Evolutionary conservation across 768 basidiomycete genomes (phyloP).

Genomic region (Imleria badia): DNA sequence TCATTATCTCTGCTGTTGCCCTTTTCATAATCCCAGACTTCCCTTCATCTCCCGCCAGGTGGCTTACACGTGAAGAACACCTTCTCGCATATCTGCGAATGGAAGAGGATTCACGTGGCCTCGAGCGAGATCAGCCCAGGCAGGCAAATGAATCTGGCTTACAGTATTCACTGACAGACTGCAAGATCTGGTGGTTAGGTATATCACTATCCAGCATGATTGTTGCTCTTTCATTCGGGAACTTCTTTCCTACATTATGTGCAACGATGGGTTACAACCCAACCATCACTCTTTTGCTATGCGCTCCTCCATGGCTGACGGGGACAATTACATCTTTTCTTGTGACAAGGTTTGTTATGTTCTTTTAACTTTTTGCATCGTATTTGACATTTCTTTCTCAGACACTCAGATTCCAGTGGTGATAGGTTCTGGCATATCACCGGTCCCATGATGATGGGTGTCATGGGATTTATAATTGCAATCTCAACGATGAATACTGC

Average conservation of each 20-base stretch:
- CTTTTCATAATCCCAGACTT: conserved; percentile 73
- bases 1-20: conserved; percentile 48
- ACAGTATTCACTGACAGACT: conserved; percentile 59
- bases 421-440: conserved; percentile 76
- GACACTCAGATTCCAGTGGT: conserved; percentile 68
- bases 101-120: conserved; percentile 58
- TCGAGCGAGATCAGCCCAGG: conserved; percentile 46
- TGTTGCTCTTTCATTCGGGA: conserved; percentile 68
- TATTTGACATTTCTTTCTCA: conserved; percentile 20
- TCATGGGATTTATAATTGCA: conserved; percentile 65
- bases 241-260: conserved; percentile 75
- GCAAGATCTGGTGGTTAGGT: conserved; percentile 82
- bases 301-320: conserved; percentile 73
- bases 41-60: conserved; percentile 54
- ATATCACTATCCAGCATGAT: conserved; percentile 54
- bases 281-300: conserved; percentile 66
- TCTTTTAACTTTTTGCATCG: neutral
- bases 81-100: conserved; percentile 56
- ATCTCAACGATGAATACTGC: conserved; percentile 60
- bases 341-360: conserved; percentile 42
- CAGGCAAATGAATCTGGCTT: conserved; percentile 43
- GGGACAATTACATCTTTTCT: conserved; percentile 57
- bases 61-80: conserved; percentile 58
- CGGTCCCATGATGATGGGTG: conserved; percentile 50
- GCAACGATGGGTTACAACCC: conserved; percentile 65